Conservation (phyloP, 495 filamentous ascomycete genomes). For the Ramalina peruviana region DNA sequence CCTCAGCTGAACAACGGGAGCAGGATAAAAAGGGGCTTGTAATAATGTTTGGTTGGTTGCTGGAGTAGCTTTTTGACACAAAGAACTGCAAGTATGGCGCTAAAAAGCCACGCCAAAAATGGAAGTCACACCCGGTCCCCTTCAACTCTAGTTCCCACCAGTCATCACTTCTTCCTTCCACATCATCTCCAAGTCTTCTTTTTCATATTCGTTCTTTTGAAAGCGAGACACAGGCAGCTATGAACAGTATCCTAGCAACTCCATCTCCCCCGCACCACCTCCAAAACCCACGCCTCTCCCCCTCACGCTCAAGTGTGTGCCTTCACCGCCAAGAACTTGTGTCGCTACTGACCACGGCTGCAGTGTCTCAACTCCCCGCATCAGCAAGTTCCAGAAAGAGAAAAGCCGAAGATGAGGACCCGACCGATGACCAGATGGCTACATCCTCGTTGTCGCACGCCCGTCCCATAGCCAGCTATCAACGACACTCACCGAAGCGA, state of each 20-base stretch:
- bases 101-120: too few relatives aligned
- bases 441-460: constrained; percentile 60
- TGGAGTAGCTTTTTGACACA: too few relatives aligned
- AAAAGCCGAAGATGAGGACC: constrained; percentile 71
- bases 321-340: background rate
- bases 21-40: too few relatives aligned
- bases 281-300: constrained; percentile 54
- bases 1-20: too few relatives aligned
- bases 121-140: too few relatives aligned
- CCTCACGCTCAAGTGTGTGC: constrained; percentile 53
- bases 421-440: constrained; percentile 67
- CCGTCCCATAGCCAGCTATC: constrained; percentile 50
- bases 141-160: background rate
- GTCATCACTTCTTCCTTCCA: constrained; percentile 4
- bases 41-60: too few relatives aligned
- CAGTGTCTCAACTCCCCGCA: constrained; percentile 30
- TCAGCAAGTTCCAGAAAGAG: constrained; percentile 46
- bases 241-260: constrained; percentile 49
- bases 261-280: constrained; percentile 66
- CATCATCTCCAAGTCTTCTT: constrained; percentile 21
- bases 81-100: too few relatives aligned
- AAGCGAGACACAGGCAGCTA: constrained; percentile 19
- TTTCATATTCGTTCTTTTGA: constrained; percentile 16
- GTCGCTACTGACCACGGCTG: constrained; percentile 19
- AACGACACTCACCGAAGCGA: constrained; percentile 42